Evolutionary conservation across 768 basidiomycete genomes (phyloP), one percentile per base, ranked within the genome.

Genomic region (Cyclocybe aegerita): DNA sequence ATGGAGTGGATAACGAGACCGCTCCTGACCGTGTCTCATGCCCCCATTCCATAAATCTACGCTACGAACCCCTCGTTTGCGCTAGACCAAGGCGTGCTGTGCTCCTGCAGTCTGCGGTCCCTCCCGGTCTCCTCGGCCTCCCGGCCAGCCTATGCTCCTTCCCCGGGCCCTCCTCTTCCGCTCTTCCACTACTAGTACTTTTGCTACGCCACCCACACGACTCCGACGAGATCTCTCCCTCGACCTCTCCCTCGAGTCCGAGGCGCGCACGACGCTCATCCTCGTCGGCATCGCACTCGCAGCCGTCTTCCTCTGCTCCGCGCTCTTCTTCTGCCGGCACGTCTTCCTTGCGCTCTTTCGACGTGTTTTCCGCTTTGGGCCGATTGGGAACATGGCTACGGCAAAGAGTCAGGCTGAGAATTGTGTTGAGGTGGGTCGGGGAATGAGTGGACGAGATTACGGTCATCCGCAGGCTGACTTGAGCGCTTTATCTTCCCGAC

Each of bases 191-290:
- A 8, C 15, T 30, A n/a, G n/a, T n/a, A n/a, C n/a, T n/a, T n/a
- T n/a, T n/a, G n/a, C n/a, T n/a, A 42, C 37, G 37, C 33, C 10
- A 15, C 12, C 44, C 12, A n/a, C 7, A 14, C 11, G 14, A 17
- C 1, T 36, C 36, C n/a, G 52, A 33, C 60, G 60, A 9, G 62
- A 63, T 41, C 52, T 52, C 14, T 46, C 49, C 43, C 58, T 63
- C 9, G 62, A 65, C 46, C 43, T 51, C 14, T 52, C 49, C 3
- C 60, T 64, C 17, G 55, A 64, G 53, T 60, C 60, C 11, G 60
- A 61, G 30, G 53, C 59, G 11, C 58, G 54, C 46, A 40, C 50
- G 9, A 61, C 52, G 10, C 46, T 57, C 12, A 54, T 57, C 16
- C 33, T 58, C n/a, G 48, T 60, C n/a, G 62, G 49, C 15, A 46